These are phyloP conservation scores for Mimosa pudica DNA, from an alignment of 306 rosid genomes.

Conservation along the genomic window DNA sequence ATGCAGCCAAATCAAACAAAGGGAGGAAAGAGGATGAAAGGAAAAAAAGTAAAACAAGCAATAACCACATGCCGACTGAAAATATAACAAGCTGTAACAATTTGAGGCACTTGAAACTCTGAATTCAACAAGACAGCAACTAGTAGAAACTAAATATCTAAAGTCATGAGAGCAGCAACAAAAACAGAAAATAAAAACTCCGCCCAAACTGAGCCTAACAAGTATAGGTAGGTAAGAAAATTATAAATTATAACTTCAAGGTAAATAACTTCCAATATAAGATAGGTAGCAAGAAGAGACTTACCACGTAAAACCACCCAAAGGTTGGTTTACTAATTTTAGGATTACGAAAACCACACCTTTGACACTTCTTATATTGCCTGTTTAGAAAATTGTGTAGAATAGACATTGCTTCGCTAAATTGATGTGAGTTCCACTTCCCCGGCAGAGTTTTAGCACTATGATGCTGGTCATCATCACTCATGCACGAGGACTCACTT, in stretches of 20 bases:
- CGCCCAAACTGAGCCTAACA: slow-evolving; percentile 4
- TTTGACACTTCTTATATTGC: slow-evolving; percentile 43
- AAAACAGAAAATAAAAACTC: not conserved
- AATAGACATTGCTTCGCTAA: slow-evolving; percentile 67
- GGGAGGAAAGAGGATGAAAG: not conserved
- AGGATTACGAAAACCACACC: slow-evolving; percentile 52
- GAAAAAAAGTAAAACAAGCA: not conserved
- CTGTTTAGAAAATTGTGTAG: slow-evolving; percentile 46
- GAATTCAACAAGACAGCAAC: not conserved
- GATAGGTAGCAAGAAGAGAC: slow-evolving; percentile 28
- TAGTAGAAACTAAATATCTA: not conserved
- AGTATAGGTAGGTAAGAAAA: slow-evolving; percentile 4
- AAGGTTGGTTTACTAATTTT: slow-evolving; percentile 67
- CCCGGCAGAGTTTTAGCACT: slow-evolving; percentile 38
- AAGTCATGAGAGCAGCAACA: not conserved
- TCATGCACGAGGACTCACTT: slow-evolving; percentile 30
- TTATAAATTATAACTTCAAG: not conserved
- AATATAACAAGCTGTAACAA: not conserved
- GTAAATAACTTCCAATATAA: slow-evolving; percentile 23
- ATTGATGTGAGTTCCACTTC: slow-evolving; percentile 79
- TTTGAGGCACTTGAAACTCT: slow-evolving; percentile 2
- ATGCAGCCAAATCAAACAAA: not conserved
- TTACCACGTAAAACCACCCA: slow-evolving; percentile 84
- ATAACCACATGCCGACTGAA: slow-evolving; percentile 1
- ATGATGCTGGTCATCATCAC: slow-evolving; percentile 33